Evolutionary conservation across 768 basidiomycete species (phyloP).

Genomic region (Collybia sordida): DNA sequence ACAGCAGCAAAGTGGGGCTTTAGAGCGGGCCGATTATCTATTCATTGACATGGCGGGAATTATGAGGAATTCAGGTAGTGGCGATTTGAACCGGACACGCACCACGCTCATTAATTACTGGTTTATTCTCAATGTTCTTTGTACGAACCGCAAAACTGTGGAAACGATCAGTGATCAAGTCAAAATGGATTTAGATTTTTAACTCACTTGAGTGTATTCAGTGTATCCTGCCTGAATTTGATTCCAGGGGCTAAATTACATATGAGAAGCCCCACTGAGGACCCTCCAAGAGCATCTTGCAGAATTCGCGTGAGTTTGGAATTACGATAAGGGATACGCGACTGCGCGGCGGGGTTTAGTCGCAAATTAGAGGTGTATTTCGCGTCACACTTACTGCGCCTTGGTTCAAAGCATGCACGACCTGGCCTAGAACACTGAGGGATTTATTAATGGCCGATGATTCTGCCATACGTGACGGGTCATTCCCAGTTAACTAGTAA

Average conservation of each 20-base stretch:
- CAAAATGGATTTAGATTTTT: neutral
- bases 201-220: conserved; percentile 86
- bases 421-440: conserved; percentile 82
- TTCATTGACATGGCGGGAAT: neutral
- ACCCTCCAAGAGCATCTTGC: conserved; percentile 87
- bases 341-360: conserved; percentile 30
- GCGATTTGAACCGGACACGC: conserved; percentile 13
- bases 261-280: conserved; percentile 76
- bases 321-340: conserved; percentile 86
- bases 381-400: conserved; percentile 49
- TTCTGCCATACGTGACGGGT: conserved; percentile 84
- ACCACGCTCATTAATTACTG: conserved; percentile 78
- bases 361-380: too few species aligned
- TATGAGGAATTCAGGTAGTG: conserved; percentile 1
- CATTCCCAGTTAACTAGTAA: conserved; percentile 74
- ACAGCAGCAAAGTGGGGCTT: conserved; percentile 69
- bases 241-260: conserved; percentile 84
- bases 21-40: conserved; percentile 58
- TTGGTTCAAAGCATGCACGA: conserved; percentile 81
- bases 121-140: conserved; percentile 84
- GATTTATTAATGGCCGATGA: conserved; percentile 90
- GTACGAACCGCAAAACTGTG: conserved; percentile 77
- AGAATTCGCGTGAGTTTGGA: conserved; percentile 87
- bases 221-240: conserved; percentile 82
- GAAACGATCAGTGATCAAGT: conserved; percentile 3